Conservation (phyloP, 192 early-diverging fungal species). For the Coemansia sp. region DNA sequence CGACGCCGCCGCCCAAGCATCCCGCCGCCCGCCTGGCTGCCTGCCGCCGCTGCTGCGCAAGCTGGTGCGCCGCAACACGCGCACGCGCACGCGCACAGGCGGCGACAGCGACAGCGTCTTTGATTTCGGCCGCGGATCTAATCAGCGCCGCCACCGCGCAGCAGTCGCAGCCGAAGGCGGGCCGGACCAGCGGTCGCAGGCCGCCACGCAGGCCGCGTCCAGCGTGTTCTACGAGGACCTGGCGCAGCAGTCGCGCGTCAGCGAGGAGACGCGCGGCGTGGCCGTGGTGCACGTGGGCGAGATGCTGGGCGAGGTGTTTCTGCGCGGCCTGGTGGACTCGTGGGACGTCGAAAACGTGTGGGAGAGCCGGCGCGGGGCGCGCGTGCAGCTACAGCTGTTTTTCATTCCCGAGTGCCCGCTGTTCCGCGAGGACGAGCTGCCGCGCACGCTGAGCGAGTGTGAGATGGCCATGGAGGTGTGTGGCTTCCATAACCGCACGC, state of each 20-base stretch:
- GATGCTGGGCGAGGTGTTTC: constrained; percentile 56
- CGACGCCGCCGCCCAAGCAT: constrained; percentile 40
- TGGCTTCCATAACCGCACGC: constrained; percentile 57
- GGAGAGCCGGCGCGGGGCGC: constrained; percentile 53
- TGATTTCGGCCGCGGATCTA: too few species aligned
- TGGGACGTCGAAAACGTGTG: constrained; percentile 59
- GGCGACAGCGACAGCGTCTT: constrained; percentile 43
- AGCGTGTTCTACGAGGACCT: constrained; percentile 56
- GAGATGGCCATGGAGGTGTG: constrained; percentile 58
- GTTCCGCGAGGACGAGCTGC: constrained; percentile 56
- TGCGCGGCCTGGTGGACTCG: constrained; percentile 51
- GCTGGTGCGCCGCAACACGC: constrained; percentile 54
- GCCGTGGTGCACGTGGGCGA: constrained; percentile 54
- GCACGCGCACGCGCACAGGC: constrained; percentile 28
- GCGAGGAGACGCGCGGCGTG: constrained; percentile 58
- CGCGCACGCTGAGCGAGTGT: constrained; percentile 53
- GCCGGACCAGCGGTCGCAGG: constrained; percentile 44
- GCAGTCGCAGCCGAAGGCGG: constrained; percentile 27
- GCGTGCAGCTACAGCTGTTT: constrained; percentile 56
- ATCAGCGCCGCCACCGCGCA: too few species aligned
- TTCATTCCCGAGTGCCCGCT: constrained; percentile 56
- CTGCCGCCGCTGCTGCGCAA: constrained; percentile 44
- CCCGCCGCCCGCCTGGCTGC: constrained; percentile 20
- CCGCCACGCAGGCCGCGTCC: constrained; percentile 47
- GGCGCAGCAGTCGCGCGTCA: constrained; percentile 43